Percentiles rank a stretch among this genome's conserved stretches.
Evolutionary conservation across 2,329 filamentous ascomycete species (phyloP).

Genomic region (Lasiodiplodia sp.): DNA sequence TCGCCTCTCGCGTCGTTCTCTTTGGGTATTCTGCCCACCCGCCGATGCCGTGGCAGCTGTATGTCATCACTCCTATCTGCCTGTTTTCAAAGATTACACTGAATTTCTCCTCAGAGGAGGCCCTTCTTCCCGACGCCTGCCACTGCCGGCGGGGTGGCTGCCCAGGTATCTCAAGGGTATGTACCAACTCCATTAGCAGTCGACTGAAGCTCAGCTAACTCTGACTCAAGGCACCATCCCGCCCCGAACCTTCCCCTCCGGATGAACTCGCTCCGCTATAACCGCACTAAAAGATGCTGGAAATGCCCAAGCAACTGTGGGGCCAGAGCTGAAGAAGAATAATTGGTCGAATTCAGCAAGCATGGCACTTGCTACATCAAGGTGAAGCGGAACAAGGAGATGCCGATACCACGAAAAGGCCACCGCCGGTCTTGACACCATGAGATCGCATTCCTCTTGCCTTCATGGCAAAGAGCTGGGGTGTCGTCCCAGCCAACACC

Average conservation of each 20-base stretch:
- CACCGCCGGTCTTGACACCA: background rate
- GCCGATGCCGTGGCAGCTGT: background rate
- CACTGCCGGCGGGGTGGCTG: background rate
- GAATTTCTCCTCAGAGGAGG: background rate
- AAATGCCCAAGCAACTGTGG: no score
- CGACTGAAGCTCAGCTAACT: background rate
- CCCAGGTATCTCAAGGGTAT: background rate
- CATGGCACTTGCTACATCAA: constrained; percentile 26
- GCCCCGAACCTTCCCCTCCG: no score
- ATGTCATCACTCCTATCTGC: background rate
- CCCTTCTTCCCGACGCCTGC: background rate
- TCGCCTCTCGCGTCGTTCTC: no score
- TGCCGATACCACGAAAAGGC: constrained; percentile 9
- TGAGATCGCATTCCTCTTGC: background rate
- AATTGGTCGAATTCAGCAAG: background rate
- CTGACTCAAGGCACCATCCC: no score
- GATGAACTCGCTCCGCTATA: no score
- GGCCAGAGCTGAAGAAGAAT: no score
- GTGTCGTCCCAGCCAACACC: background rate
- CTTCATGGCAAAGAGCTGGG: background rate
- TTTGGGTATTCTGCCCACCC: no score
- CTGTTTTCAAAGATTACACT: background rate
- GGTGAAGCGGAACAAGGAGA: constrained; percentile 15
- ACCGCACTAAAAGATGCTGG: no score
- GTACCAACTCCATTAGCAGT: background rate